A percentile compares a stretch with the other conserved stretches of the same genome.
These are phyloP conservation scores for Spathaspora arborariae DNA, from an alignment of 805 yeast genomes.

Conservation along the genomic window DNA sequence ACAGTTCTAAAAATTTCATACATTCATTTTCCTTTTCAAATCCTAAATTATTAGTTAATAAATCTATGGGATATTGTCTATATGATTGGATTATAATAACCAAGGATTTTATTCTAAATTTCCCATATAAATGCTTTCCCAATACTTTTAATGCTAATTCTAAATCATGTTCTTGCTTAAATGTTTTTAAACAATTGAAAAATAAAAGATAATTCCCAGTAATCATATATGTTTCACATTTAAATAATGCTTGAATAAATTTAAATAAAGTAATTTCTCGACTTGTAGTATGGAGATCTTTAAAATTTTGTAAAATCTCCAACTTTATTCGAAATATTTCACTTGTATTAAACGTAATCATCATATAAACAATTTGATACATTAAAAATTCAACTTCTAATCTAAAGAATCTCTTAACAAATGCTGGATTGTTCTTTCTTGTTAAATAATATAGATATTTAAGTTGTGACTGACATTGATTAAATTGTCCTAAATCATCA, in stretches of 20 bases:
- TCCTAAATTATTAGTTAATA: constrained; percentile 34
- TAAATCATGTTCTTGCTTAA: constrained; percentile 9
- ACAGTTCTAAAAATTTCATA: constrained; percentile 37
- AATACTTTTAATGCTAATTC: constrained; percentile 21
- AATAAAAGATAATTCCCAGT: constrained; percentile 43
- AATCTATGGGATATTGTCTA: constrained; percentile 39
- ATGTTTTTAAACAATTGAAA: constrained; percentile 29
- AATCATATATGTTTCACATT: constrained; percentile 14
- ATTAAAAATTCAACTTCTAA: constrained; percentile 60
- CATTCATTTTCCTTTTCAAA: constrained; percentile 38
- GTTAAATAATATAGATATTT: constrained; percentile 52
- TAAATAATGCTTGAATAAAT: constrained; percentile 14
- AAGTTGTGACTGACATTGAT: constrained; percentile 88
- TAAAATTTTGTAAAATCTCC: constrained; percentile 7
- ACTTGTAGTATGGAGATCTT: constrained; percentile 5
- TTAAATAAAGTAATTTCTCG: constrained; percentile 14
- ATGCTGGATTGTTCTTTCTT: constrained; percentile 27
- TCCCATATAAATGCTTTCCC: constrained; percentile 45
- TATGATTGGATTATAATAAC: constrained; percentile 55
- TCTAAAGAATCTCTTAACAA: constrained; percentile 11
- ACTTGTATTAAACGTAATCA: constrained; percentile 64
- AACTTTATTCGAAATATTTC: constrained; percentile 47
- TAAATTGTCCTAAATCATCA: constrained; percentile 87
- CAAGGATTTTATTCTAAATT: constrained; percentile 57
- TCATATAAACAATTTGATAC: constrained; percentile 69